Conservation (phyloP, 306 rosid species). For the Crataegus laevigata region DNA sequence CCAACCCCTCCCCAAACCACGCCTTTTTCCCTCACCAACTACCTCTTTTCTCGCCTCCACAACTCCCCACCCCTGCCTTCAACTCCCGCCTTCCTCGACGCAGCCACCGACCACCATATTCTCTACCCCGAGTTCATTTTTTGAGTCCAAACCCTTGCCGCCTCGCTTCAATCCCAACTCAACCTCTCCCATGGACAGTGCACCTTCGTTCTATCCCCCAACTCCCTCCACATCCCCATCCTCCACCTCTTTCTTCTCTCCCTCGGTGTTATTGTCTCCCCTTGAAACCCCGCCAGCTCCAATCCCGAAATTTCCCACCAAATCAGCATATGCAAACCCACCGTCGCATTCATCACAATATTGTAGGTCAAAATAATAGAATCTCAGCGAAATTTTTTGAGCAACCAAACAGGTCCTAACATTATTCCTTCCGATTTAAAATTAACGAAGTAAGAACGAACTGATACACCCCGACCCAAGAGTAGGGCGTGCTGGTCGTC, state of each 20-base stretch:
- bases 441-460: too few relatives aligned
- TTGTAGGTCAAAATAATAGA: too few relatives aligned
- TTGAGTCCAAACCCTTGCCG: conserved; percentile 14
- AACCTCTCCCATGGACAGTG: conserved; percentile 1
- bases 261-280: conserved; percentile 23
- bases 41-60: conserved; percentile 13
- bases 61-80: conserved; percentile 10
- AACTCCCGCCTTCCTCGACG: conserved; percentile 21
- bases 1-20: conserved; percentile 14
- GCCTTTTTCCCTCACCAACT: conserved; percentile 19
- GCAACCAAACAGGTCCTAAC: too few relatives aligned
- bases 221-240: conserved; percentile 19
- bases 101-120: conserved; percentile 5
- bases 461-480: too few relatives aligned
- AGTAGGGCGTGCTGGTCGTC: too few relatives aligned
- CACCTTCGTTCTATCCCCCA: conserved; percentile 24
- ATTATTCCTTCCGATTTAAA: too few relatives aligned
- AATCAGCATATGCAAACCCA: conserved; percentile 21
- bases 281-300: conserved; percentile 23
- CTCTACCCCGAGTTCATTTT: conserved; percentile 18
- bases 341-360: conserved; percentile 22
- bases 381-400: too few relatives aligned
- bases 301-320: conserved; percentile 18
- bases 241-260: conserved; percentile 24
- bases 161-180: neutral